These are phyloP conservation scores for Silene vulgaris DNA, from an alignment of 179 eudicot species.

Conservation along the genomic window DNA sequence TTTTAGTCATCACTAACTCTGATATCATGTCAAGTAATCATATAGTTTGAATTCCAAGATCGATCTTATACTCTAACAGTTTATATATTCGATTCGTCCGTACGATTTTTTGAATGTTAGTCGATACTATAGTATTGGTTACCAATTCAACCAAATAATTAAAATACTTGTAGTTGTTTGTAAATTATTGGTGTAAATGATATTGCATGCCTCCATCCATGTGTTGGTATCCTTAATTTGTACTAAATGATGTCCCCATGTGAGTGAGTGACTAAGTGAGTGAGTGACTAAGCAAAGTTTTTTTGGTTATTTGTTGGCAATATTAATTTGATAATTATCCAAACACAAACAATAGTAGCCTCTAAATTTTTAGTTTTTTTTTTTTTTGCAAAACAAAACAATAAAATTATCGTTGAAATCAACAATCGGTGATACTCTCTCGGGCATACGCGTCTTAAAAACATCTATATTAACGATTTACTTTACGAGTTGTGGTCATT, in stretches of 20 bases:
- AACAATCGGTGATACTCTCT: too few relatives aligned
- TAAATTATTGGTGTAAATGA: neutral
- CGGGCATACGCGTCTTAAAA: too few relatives aligned
- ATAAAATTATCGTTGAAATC: too few relatives aligned
- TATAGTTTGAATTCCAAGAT: too few relatives aligned
- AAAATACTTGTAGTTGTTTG: neutral
- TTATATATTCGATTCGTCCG: neutral
- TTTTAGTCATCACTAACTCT: too few relatives aligned
- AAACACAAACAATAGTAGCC: neutral
- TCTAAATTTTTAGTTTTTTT: too few relatives aligned
- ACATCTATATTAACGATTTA: too few relatives aligned
- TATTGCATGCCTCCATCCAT: neutral
- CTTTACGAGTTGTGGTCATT: too few relatives aligned
- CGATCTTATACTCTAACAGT: too few relatives aligned
- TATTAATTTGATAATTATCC: neutral
- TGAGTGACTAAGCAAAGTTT: neutral
- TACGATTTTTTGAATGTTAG: neutral
- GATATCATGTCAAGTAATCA: too few relatives aligned
- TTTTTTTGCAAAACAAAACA: too few relatives aligned
- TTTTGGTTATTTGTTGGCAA: neutral
- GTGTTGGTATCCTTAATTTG: neutral
- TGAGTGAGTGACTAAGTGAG: neutral
- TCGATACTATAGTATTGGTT: neutral
- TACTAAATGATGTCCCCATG: constrained; percentile 6
- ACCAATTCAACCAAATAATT: constrained; percentile 2